These are phyloP conservation scores for Aspergillus ochraceoroseus DNA, from an alignment of 2,329 filamentous ascomycete genomes.

Conservation along the genomic window DNA sequence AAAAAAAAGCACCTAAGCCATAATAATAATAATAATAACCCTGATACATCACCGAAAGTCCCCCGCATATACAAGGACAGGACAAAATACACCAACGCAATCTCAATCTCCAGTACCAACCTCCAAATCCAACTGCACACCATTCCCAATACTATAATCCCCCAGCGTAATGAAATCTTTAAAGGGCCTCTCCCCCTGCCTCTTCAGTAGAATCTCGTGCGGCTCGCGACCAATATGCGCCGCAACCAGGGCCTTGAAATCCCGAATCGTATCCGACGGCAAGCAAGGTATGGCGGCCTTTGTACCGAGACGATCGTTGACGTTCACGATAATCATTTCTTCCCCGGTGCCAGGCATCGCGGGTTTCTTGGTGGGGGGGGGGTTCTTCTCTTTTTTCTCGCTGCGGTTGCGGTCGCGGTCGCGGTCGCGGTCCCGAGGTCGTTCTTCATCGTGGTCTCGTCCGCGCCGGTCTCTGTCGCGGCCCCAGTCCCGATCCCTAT, in stretches of 20 bases:
- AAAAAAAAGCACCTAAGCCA: neutral
- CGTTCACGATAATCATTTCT: constrained; percentile 87
- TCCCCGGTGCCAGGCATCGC: constrained; percentile 49
- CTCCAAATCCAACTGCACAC: constrained; percentile 58
- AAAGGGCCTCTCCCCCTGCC: constrained; percentile 88
- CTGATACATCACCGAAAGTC: neutral
- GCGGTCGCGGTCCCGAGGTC: neutral
- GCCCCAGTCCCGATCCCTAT: neutral
- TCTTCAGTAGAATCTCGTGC: constrained; percentile 84
- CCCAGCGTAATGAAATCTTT: constrained; percentile 83
- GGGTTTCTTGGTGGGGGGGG: too few relatives aligned
- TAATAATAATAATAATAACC: too few relatives aligned
- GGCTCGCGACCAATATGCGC: constrained; percentile 82
- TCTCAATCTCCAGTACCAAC: constrained; percentile 46
- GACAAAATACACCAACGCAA: neutral
- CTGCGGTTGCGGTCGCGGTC: too few relatives aligned
- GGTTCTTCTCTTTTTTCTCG: constrained; percentile 41
- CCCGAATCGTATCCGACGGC: constrained; percentile 66
- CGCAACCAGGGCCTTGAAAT: constrained; percentile 54
- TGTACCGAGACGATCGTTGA: constrained; percentile 95
- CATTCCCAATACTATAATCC: constrained; percentile 92
- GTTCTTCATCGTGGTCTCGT: neutral
- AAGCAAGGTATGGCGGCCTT: constrained; percentile 90
- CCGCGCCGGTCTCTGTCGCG: constrained; percentile 1
- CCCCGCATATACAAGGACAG: neutral